Conservation (phyloP, 352 stramenopile species). For the Pythium phragmitis region DNA sequence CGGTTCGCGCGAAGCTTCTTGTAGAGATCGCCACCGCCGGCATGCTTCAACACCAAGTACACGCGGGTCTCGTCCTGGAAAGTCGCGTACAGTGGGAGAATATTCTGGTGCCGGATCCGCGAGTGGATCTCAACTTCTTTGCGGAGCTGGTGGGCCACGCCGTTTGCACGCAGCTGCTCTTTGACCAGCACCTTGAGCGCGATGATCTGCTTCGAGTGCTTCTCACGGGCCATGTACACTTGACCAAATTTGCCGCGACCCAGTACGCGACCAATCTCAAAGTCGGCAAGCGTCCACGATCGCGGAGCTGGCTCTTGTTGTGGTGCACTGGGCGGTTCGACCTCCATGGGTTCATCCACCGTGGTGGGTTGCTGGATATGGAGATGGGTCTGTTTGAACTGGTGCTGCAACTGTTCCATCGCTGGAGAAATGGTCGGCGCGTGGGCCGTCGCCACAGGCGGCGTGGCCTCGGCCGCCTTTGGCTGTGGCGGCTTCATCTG, state of each 20-base stretch:
- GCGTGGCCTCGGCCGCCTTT: constrained; percentile 1
- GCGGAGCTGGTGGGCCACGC: constrained; percentile 74
- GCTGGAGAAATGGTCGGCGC: constrained; percentile 17
- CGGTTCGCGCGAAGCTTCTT: constrained; percentile 66
- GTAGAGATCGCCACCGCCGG: constrained; percentile 81
- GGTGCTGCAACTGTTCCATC: not conserved
- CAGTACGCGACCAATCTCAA: constrained; percentile 82
- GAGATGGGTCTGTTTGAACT: constrained; percentile 13
- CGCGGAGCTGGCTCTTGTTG: constrained; percentile 29
- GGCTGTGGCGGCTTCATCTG: not conserved
- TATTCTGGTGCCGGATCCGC: constrained; percentile 85
- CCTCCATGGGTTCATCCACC: constrained; percentile 25
- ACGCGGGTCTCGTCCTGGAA: constrained; percentile 82
- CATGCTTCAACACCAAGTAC: constrained; percentile 89
- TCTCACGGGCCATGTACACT: constrained; percentile 87
- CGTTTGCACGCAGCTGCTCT: constrained; percentile 62
- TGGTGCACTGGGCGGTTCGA: constrained; percentile 25
- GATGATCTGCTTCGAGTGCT: constrained; percentile 73
- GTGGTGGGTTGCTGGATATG: not conserved
- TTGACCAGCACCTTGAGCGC: constrained; percentile 92
- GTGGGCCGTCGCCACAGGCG: not conserved
- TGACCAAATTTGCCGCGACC: constrained; percentile 88
- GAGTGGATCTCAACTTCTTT: constrained; percentile 93
- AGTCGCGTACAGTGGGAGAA: constrained; percentile 82
- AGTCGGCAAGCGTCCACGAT: constrained; percentile 84